phyloP scores from a whole-genome alignment of 805 yeast genomes.

The Saturnispora mendoncae region DNA sequence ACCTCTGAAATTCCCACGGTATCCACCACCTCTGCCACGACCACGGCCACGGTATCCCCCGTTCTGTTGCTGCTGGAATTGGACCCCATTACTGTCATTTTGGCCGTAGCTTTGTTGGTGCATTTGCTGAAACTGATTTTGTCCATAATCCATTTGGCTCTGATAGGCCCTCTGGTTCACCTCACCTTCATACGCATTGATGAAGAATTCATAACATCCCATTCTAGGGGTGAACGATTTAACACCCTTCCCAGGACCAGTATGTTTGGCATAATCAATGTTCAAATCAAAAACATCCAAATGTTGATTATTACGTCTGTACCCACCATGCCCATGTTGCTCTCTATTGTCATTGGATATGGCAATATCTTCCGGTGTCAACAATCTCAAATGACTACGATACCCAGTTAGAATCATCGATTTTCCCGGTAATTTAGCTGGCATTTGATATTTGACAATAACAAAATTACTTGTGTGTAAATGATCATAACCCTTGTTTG shows the following conservation, averaged over 20 bases:
- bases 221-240: conserved; percentile 36
- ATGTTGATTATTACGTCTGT: conserved; percentile 15
- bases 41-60: conserved; percentile 9
- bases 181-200: conserved; percentile 28
- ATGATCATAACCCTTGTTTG: conserved; percentile 31
- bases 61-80: conserved; percentile 10
- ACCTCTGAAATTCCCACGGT: conserved; percentile 7
- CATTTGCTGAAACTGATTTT: conserved; percentile 22
- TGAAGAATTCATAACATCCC: conserved; percentile 44
- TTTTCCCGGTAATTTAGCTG: conserved; percentile 53
- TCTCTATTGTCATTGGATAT: conserved; percentile 40
- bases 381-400: conserved; percentile 49
- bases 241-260: conserved; percentile 42
- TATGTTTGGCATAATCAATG: conserved; percentile 33
- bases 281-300: conserved; percentile 18
- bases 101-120: conserved; percentile 14
- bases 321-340: conserved; percentile 10
- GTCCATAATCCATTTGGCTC: conserved; percentile 7
- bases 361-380: conserved; percentile 64
- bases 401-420: conserved; percentile 80
- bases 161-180: conserved; percentile 10
- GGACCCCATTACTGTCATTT: conserved; percentile 11
- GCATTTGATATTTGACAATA: conserved; percentile 49
- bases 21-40: conserved; percentile 9
- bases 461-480: conserved; percentile 33